Evolutionary conservation across 305 asterid genomes (phyloP).

Genomic region (Solanum hybrid): DNA sequence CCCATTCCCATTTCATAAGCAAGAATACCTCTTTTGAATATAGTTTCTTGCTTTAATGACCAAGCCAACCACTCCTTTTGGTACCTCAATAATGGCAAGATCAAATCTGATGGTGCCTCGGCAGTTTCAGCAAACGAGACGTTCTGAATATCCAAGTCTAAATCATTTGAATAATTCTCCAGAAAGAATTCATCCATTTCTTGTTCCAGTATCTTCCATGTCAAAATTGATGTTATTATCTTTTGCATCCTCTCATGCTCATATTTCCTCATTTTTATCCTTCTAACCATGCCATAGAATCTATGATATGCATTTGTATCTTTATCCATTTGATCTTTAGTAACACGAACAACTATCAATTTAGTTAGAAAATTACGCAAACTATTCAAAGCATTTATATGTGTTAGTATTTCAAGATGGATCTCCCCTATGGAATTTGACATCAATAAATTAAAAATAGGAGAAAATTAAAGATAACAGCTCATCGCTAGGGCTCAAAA

Average conservation of each 20-base stretch:
- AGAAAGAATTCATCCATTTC: slow-evolving; percentile 15
- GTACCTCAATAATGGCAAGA: slow-evolving; percentile 63
- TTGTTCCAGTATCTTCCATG: neutral
- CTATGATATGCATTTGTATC: neutral
- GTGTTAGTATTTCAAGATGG: neutral
- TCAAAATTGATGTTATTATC: neutral
- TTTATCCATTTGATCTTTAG: neutral
- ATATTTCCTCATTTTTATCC: neutral
- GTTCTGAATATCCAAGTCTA: slow-evolving; percentile 42
- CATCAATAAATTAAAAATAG: neutral
- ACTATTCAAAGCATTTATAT: neutral
- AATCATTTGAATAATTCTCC: slow-evolving; percentile 38
- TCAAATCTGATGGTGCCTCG: slow-evolving; percentile 60
- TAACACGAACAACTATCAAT: neutral
- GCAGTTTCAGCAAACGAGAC: slow-evolving; percentile 40
- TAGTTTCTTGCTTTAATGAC: slow-evolving; percentile 66
- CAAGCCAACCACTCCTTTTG: slow-evolving; percentile 91
- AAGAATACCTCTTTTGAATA: slow-evolving; percentile 62
- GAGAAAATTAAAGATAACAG: neutral
- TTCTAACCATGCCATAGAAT: neutral
- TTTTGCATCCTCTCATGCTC: neutral
- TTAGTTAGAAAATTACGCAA: neutral
- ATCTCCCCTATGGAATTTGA: neutral
- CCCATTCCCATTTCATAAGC: slow-evolving; percentile 99
- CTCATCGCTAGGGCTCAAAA: neutral